Conservation (phyloP, 2,329 filamentous ascomycete species). For the Diplocarpon mali region DNA sequence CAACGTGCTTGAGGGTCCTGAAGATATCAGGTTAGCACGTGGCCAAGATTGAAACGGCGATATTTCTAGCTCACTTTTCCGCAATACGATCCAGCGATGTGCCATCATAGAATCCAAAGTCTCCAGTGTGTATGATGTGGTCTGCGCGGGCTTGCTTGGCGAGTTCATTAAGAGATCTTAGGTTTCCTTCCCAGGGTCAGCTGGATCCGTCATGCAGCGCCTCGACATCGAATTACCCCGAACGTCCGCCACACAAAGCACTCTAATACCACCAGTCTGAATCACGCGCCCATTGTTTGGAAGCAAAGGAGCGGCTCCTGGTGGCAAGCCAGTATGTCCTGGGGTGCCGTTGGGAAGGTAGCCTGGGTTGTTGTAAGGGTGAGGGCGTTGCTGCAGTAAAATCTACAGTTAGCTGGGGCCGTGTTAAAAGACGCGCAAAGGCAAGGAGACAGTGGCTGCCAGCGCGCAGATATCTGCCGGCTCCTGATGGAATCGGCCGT, state of each 20-base stretch:
- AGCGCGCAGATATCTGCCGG: not conserved
- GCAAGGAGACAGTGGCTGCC: not conserved
- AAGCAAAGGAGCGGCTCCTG: constrained; percentile 52
- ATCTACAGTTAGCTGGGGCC: constrained; percentile 15
- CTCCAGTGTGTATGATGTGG: constrained; percentile 96
- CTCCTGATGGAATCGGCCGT: constrained; percentile 2
- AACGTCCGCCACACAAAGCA: constrained; percentile 62
- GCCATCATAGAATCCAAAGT: constrained; percentile 98
- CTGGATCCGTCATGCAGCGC: constrained; percentile 3
- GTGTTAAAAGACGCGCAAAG: not conserved
- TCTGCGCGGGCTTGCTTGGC: constrained; percentile 90
- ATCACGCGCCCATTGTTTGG: constrained; percentile 58
- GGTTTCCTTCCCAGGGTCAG: constrained; percentile 56
- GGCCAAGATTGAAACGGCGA: constrained; percentile 4
- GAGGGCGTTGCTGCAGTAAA: constrained; percentile 26
- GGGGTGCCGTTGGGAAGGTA: constrained; percentile 54
- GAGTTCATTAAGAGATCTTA: constrained; percentile 90
- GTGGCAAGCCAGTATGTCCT: constrained; percentile 36
- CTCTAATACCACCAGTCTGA: constrained; percentile 53
- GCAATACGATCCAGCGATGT: constrained; percentile 93
- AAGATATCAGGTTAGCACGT: constrained; percentile 20
- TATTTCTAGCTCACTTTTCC: constrained; percentile 62
- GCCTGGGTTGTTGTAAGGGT: constrained; percentile 26
- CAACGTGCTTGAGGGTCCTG: constrained; percentile 94
- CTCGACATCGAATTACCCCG: constrained; percentile 41